Conservation (phyloP, 441 rosid genomes). For the Gossypium gossypioides region DNA sequence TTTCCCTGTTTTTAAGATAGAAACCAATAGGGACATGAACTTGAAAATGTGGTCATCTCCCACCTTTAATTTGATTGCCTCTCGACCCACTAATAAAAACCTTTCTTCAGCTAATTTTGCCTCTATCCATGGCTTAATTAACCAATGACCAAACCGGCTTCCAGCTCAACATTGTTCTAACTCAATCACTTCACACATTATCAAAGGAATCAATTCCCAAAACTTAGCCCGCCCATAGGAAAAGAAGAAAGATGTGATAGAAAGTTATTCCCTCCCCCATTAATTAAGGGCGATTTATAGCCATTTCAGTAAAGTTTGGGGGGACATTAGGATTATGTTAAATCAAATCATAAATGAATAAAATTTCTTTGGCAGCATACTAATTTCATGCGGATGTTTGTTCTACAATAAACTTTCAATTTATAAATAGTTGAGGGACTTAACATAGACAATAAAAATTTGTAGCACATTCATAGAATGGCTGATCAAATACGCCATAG, state of each 20-base stretch:
- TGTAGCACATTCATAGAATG: not conserved
- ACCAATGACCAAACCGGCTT: not conserved
- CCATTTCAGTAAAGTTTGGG: not conserved
- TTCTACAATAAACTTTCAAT: not conserved
- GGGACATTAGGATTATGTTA: not conserved
- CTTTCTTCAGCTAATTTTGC: not conserved
- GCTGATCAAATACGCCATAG: not conserved
- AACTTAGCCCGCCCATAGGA: not conserved
- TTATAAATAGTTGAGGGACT: not conserved
- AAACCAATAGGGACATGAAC: not conserved
- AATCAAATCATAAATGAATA: not conserved
- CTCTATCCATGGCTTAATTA: not conserved
- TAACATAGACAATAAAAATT: not conserved
- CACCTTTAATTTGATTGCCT: not conserved
- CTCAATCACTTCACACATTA: not conserved
- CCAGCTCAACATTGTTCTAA: not conserved
- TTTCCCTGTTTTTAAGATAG: not conserved
- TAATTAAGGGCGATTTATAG: no score
- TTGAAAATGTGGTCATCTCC: constrained; percentile 4
- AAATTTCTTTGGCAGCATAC: not conserved
- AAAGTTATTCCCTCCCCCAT: not conserved
- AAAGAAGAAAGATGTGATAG: not conserved
- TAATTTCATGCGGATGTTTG: no score
- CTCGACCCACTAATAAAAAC: not conserved
- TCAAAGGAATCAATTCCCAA: not conserved